Evolutionary conservation across 495 filamentous ascomycete species (phyloP), one percentile per base, ranked within the genome.

Genomic region (Aspergillus heteromorphus): DNA sequence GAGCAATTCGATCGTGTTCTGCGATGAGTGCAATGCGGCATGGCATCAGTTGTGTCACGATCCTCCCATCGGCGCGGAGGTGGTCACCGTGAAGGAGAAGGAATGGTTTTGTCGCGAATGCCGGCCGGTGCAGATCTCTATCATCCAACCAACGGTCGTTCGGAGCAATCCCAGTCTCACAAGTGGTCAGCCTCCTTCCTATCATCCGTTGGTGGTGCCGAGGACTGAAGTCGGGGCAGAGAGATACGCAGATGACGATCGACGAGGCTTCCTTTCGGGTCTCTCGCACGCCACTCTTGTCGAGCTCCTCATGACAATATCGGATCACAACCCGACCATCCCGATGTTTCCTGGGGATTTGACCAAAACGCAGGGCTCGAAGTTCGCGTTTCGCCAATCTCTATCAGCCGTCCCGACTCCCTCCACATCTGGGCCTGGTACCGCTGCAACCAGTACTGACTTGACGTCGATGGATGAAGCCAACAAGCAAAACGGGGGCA

Each of bases 41-140:
- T 98, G 91, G 83, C 93, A 98, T 67, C 92, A 96, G 68, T 80
- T 81, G 56, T 97, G 93, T 62, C 92, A 97, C 67, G 83, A 93
- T 58, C 91, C 93, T 0, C 79, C 79, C 4, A 91, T 98, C 58
- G 74, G 78, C 7, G 80, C 85, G 54, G 80, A 88, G 10, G 82
- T 88, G 7, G 81, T 95, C 4, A 65, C 73, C 13, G 74, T 84
- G 27, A 74, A 86, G 55, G 83, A 85, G 48, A 80, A 77, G 51
- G 81, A 85, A 55, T 98, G 93, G 92, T 82, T 84, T 60, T 98
- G 93, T 67, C 65, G 65, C 5, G 75, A 79, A 14, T 98, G 93
- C 67, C 78, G 74, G 17, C 72, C 77, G 1, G 54, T 75, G 6
- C 66, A 65, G 13, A 62, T 63, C 11, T 55, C 72, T 29, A 57